phyloP scores from a whole-genome alignment of 306 rosid species.

The Cajanus cajan region DNA sequence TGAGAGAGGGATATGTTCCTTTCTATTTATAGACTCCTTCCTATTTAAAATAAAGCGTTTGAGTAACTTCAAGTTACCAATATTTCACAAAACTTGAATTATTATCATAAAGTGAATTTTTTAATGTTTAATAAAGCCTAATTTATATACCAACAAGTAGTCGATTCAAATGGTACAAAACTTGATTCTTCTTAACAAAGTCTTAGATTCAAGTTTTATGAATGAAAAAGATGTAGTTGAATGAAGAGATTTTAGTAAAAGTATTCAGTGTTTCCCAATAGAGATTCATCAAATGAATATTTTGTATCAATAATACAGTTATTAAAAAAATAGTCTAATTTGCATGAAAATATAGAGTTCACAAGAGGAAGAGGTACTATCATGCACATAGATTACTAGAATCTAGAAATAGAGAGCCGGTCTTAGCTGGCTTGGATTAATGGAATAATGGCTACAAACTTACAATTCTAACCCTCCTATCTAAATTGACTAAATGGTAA shows the following conservation, averaged over 20 bases:
- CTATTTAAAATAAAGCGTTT: not conserved
- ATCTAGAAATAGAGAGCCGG: not conserved
- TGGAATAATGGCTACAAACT: not conserved
- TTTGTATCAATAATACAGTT: too few relatives aligned
- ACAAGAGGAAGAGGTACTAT: not conserved
- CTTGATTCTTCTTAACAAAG: too few relatives aligned
- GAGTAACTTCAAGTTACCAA: not conserved
- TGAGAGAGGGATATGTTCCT: too few relatives aligned
- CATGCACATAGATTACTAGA: not conserved
- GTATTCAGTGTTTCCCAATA: too few relatives aligned
- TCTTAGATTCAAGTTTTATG: too few relatives aligned
- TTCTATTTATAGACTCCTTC: not conserved
- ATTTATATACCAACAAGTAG: too few relatives aligned
- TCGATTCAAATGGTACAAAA: too few relatives aligned
- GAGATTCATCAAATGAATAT: too few relatives aligned
- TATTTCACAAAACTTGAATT: not conserved
- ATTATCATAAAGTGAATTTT: not conserved
- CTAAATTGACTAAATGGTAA: not conserved
- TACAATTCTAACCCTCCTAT: not conserved
- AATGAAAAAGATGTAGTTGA: too few relatives aligned
- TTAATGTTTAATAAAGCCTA: not conserved
- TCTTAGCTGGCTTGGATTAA: not conserved
- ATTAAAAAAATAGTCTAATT: not conserved
- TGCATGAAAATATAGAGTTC: not conserved
- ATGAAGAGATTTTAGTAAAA: too few relatives aligned